These are phyloP conservation scores for Argentina anserina DNA, from an alignment of 306 rosid genomes.

Conservation along the genomic window DNA sequence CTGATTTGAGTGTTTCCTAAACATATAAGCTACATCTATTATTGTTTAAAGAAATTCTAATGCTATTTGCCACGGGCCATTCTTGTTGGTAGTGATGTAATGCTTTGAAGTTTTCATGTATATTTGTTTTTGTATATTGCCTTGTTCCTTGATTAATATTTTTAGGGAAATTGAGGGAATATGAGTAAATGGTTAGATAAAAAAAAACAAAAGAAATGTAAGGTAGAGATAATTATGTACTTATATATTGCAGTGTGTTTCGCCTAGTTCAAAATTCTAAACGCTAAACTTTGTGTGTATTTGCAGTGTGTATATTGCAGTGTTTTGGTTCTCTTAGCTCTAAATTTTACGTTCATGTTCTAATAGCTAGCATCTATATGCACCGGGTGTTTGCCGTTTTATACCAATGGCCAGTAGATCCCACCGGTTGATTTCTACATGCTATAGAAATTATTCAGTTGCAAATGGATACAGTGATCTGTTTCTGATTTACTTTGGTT, in stretches of 20 bases:
- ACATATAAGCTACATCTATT: not conserved
- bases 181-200: not conserved
- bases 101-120: not conserved
- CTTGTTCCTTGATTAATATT: not conserved
- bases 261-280: too few species aligned
- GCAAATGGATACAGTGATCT: not conserved
- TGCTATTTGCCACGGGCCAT: not conserved
- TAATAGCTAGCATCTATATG: not conserved
- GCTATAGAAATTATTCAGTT: not conserved
- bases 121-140: not conserved
- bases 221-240: not conserved
- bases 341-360: not conserved
- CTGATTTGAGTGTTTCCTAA: not conserved
- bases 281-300: too few species aligned
- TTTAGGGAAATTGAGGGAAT: not conserved
- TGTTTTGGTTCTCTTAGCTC: not conserved
- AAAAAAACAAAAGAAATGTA: not conserved
- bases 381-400: not conserved
- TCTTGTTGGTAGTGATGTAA: not conserved
- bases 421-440: not conserved
- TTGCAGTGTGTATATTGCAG: not conserved
- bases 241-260: not conserved
- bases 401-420: not conserved
- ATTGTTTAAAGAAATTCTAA: not conserved
- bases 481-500: conserved; percentile 7